Conservation (phyloP, 208 protist genomes). For the Crithidia thermophila region DNA sequence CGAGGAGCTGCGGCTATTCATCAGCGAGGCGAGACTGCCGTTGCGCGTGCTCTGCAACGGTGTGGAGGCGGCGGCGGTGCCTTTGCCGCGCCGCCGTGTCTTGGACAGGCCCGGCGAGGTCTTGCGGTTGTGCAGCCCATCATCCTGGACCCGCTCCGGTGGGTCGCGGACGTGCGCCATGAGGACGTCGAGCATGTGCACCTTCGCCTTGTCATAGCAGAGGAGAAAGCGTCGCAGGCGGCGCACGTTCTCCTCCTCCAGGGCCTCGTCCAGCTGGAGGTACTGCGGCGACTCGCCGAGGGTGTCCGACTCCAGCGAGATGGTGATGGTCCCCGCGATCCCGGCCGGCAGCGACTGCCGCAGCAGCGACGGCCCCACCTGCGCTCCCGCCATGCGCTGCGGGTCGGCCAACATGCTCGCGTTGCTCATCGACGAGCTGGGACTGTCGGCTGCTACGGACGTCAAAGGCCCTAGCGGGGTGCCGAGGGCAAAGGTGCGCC, state of each 20-base stretch:
- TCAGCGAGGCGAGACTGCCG: not conserved
- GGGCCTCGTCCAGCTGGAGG: constrained; percentile 37
- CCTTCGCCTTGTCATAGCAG: constrained; percentile 42
- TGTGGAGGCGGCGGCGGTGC: not conserved
- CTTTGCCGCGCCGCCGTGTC: not conserved
- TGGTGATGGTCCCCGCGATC: constrained; percentile 65
- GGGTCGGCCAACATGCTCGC: not conserved
- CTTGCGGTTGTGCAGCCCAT: not conserved
- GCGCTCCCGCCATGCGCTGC: not conserved
- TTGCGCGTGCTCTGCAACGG: not conserved
- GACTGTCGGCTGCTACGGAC: not conserved
- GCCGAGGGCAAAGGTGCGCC: constrained; percentile 42
- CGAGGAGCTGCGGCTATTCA: constrained; percentile 9
- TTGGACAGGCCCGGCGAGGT: constrained; percentile 3
- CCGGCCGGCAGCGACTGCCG: constrained; percentile 33
- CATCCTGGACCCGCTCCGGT: constrained; percentile 23
- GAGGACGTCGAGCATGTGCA: constrained; percentile 72
- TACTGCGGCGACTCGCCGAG: constrained; percentile 39
- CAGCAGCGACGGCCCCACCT: constrained; percentile 29
- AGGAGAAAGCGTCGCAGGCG: constrained; percentile 72
- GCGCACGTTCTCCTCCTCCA: constrained; percentile 43
- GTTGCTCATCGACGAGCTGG: not conserved
- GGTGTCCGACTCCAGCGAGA: constrained; percentile 68
- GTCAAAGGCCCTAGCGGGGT: constrained; percentile 21
- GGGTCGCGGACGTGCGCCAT: constrained; percentile 60